These are phyloP conservation scores for Penicillium sumatraense DNA, from an alignment of 2,329 filamentous ascomycete species.

Conservation along the genomic window DNA sequence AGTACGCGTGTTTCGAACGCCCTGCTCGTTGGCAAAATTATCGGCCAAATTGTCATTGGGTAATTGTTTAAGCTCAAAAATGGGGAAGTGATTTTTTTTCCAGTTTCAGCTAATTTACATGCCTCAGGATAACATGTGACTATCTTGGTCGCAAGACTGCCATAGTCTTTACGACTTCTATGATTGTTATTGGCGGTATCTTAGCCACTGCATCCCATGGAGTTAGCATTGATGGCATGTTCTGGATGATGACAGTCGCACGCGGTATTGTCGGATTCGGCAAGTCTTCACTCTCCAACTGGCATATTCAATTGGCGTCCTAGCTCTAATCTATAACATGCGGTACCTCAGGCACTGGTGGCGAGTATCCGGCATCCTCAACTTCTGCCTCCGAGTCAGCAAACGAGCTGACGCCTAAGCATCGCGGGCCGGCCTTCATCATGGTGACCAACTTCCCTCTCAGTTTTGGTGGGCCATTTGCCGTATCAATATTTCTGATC, in stretches of 20 bases:
- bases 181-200: slow-evolving; percentile 54
- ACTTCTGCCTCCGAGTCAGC: slow-evolving; percentile 54
- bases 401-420: slow-evolving; percentile 49
- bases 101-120: background rate
- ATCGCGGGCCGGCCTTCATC: slow-evolving; percentile 50
- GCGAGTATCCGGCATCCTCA: slow-evolving; percentile 55
- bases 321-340: background rate
- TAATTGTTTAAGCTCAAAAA: slow-evolving; percentile 3
- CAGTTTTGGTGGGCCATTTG: slow-evolving; percentile 47
- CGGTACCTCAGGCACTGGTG: slow-evolving; percentile 37
- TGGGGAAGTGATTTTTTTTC: background rate
- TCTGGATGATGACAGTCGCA: slow-evolving; percentile 58
- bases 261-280: slow-evolving; percentile 56
- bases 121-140: slow-evolving; percentile 45
- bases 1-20: slow-evolving; percentile 37
- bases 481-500: slow-evolving; percentile 54
- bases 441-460: slow-evolving; percentile 53
- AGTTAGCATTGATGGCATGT: slow-evolving; percentile 54
- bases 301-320: background rate
- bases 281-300: background rate
- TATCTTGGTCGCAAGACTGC: slow-evolving; percentile 52
- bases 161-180: slow-evolving; percentile 51
- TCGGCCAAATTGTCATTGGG: slow-evolving; percentile 34
- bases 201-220: slow-evolving; percentile 53
- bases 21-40: slow-evolving; percentile 32